Evolutionary conservation across 108 stramenopile species (phyloP).

Genomic region (Hondaea fermentalgiana): DNA sequence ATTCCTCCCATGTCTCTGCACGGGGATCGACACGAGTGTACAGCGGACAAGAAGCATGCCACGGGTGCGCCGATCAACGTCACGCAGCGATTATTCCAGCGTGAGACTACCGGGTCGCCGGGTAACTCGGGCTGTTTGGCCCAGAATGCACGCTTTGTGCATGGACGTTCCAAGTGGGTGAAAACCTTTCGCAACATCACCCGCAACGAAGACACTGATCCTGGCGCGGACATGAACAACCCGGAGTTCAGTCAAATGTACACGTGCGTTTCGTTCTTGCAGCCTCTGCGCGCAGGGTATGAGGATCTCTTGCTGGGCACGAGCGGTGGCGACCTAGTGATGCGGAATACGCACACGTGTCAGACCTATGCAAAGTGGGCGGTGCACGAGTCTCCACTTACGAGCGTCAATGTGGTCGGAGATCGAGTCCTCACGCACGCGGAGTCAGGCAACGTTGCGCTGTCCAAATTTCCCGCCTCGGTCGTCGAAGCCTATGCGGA

Average conservation of each 20-base stretch:
- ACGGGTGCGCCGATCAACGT: neutral
- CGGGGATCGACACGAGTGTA: neutral
- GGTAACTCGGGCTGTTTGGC: neutral
- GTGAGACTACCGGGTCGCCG: neutral
- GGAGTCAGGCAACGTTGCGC: neutral
- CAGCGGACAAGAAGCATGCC: neutral
- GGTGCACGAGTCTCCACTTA: neutral
- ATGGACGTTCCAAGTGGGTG: constrained; percentile 1
- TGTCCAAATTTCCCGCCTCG: neutral
- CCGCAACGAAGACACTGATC: neutral
- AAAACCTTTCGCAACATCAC: neutral
- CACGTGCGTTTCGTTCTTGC: neutral
- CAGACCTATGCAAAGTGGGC: neutral
- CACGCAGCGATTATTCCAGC: neutral
- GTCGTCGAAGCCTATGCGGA: neutral
- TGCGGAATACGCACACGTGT: neutral
- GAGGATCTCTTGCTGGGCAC: neutral
- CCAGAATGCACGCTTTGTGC: neutral
- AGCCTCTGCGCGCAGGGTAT: neutral
- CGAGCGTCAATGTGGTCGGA: neutral
- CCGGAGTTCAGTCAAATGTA: neutral
- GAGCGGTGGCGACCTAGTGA: neutral
- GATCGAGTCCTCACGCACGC: neutral
- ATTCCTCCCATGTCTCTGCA: neutral
- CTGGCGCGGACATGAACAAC: neutral